Evolutionary conservation across 148 eudicot genomes (phyloP), one percentile per base, ranked within the genome.

Genomic region (Camellia granthamiana): DNA sequence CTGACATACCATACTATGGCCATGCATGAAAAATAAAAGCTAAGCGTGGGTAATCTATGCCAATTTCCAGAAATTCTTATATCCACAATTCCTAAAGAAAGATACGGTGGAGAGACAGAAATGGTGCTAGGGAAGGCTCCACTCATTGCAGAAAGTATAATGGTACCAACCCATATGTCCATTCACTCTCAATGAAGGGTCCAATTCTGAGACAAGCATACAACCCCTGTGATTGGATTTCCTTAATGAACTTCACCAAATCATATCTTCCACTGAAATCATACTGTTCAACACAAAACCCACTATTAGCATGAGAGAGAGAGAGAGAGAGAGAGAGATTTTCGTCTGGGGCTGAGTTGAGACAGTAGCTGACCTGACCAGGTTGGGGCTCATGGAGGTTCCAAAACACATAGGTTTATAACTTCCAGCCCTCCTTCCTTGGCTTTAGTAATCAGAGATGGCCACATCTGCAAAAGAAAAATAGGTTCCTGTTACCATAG

Each of bases 101-200:
- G 38, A 65, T 65, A 30, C 11, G 69, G 69, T 12, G 41, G 69
- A 65, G 69, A 65, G 69, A 6, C 56, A 70, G 9, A 70, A n/a
- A 46, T 18, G 56, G 47, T n/a, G 74, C 9, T 74, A 56, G 10
- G 7, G 23, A 74, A 55, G 41, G 3, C 15, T 58, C 42, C 1
- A 6, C 46, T 6, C 8, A 15, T 23, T 56, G 43, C 6, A 6
- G 19, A 74, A 41, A 38, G 10, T 16, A 8, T 16, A 64, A 43
- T 66, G 11, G 3, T 47, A 79, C 77, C 1, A 43, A 87, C 88
- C 90, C 92, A 61, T 86, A 89, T 73, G 69, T 84, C 90, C 92
- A 89, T 88, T 89, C 92, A 79, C 89, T 86, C 80, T 88, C 88
- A 42, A 88, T 83, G 82, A 82, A 89, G 11, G 92, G 92, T 42